Evolutionary conservation across 2,329 filamentous ascomycete genomes (phyloP).

Genomic region (Penicillium sp.): DNA sequence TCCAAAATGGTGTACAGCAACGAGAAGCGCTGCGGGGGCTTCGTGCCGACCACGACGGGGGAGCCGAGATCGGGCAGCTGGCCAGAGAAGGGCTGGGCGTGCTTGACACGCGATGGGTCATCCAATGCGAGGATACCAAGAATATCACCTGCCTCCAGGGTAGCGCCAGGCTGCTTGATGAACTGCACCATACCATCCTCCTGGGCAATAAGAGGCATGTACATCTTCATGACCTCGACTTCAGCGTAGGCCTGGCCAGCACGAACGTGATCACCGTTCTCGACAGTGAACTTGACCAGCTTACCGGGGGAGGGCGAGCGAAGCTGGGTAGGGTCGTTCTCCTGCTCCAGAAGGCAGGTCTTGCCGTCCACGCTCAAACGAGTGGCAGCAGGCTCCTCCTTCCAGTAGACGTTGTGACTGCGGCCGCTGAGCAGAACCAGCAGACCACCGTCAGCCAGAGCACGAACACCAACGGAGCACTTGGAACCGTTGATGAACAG

Average conservation of each 20-base stretch:
- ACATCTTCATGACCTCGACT: slow-evolving; percentile 99
- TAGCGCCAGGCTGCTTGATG: slow-evolving; percentile 98
- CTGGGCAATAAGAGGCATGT: slow-evolving; percentile 93
- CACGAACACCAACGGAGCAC: slow-evolving; percentile 85
- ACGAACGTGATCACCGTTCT: slow-evolving; percentile 88
- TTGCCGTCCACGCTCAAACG: slow-evolving; percentile 96
- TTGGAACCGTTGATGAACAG: slow-evolving; percentile 99
- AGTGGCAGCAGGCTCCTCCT: slow-evolving; percentile 94
- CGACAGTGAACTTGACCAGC: slow-evolving; percentile 94
- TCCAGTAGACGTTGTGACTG: slow-evolving; percentile 99
- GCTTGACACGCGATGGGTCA: slow-evolving; percentile 93
- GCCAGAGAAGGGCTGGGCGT: slow-evolving; percentile 86
- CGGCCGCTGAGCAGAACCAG: slow-evolving; percentile 84
- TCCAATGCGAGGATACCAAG: slow-evolving; percentile 95
- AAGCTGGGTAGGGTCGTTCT: slow-evolving; percentile 97
- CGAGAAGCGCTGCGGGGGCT: slow-evolving; percentile 82
- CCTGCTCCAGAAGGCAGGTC: slow-evolving; percentile 94
- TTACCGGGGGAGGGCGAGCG: slow-evolving; percentile 93
- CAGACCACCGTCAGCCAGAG: slow-evolving; percentile 88
- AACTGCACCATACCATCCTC: slow-evolving; percentile 96
- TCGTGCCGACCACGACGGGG: slow-evolving; percentile 81
- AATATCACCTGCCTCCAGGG: slow-evolving; percentile 94
- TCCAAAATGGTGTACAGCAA: slow-evolving; percentile 70
- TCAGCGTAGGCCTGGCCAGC: slow-evolving; percentile 92
- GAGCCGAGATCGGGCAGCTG: slow-evolving; percentile 82